phyloP scores from a whole-genome alignment of 2,329 filamentous ascomycete species.

The Metarhizium rileyi region DNA sequence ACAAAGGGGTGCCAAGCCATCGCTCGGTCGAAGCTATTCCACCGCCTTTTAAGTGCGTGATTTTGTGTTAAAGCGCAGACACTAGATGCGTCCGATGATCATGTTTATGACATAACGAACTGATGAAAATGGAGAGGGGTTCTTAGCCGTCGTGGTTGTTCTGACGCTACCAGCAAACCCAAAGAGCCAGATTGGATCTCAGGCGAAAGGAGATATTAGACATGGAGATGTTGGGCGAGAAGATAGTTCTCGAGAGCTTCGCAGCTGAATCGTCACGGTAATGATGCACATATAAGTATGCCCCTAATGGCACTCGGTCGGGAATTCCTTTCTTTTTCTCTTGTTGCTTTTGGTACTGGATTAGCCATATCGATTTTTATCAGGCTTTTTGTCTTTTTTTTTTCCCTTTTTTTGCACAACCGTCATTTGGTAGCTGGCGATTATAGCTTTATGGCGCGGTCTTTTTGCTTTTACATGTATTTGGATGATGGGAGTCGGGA shows the following conservation, averaged over 20 bases:
- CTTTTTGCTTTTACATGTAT: not conserved
- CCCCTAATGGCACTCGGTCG: not conserved
- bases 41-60: constrained; percentile 20
- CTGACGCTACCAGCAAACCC: not conserved
- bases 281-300: constrained; percentile 16
- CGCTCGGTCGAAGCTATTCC: constrained; percentile 21
- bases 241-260: constrained; percentile 16
- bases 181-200: not conserved
- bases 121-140: constrained; percentile 6
- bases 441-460: not conserved
- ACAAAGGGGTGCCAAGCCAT: constrained; percentile 18
- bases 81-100: constrained; percentile 3
- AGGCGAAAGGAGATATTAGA: not conserved
- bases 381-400: constrained; percentile 1
- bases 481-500: constrained; percentile 5
- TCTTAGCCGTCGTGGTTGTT: not conserved
- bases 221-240: constrained; percentile 1
- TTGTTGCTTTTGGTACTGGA: not conserved
- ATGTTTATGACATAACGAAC: constrained; percentile 14
- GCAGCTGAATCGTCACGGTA: constrained; percentile 20
- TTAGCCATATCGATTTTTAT: not conserved
- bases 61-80: constrained; percentile 1
- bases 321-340: not conserved
- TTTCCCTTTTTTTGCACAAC: constrained; percentile 3
- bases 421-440: not conserved